Conservation (phyloP, 2,329 filamentous ascomycete genomes). For the Clonostachys chloroleuca region DNA sequence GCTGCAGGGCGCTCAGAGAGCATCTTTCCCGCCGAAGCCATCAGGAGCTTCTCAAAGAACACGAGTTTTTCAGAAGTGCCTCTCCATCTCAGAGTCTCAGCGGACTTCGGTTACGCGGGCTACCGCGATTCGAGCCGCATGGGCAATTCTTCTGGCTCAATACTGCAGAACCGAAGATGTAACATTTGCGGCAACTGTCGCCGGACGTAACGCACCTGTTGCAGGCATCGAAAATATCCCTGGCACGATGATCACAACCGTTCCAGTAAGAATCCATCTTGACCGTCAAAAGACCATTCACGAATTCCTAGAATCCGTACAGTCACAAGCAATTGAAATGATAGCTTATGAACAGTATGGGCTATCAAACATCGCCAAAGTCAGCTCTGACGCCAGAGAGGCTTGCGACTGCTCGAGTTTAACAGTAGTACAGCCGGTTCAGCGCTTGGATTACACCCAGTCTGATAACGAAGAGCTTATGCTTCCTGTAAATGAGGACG, state of each 20-base stretch:
- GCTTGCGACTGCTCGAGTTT: conserved; percentile 12
- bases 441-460: neutral
- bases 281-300: conserved; percentile 3
- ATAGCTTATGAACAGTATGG: conserved; percentile 12
- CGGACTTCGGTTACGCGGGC: conserved; percentile 8
- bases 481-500: neutral
- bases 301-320: conserved; percentile 6
- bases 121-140: conserved; percentile 5
- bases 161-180: conserved; percentile 5
- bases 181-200: conserved; percentile 6
- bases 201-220: conserved; percentile 5
- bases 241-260: conserved; percentile 7
- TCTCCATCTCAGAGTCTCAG: neutral
- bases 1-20: conserved; percentile 3
- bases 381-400: conserved; percentile 6
- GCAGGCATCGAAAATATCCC: conserved; percentile 4
- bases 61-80: neutral
- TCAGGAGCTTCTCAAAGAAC: neutral
- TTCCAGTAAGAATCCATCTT: conserved; percentile 6
- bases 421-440: conserved; percentile 7
- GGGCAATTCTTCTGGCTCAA: conserved; percentile 1
- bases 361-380: conserved; percentile 11
- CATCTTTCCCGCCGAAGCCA: conserved; percentile 3
- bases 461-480: conserved; percentile 9
- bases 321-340: conserved; percentile 8